Percentiles rank a stretch among this genome's conserved stretches.
Evolutionary conservation across 345 rosid genomes (phyloP).

Genomic region (Gossypium thurberi): DNA sequence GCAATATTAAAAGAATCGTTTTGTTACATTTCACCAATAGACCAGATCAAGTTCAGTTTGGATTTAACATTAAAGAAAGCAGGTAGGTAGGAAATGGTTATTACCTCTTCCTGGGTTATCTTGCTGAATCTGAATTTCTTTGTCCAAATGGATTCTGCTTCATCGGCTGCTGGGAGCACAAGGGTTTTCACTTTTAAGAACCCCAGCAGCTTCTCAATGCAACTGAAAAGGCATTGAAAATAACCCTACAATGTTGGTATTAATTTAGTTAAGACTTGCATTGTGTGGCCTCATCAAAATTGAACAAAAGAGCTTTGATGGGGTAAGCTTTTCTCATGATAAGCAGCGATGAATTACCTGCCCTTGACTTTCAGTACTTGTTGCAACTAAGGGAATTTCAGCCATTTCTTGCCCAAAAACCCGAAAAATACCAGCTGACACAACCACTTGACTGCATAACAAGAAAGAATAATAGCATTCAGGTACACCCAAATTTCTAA

Average conservation of each 20-base stretch:
- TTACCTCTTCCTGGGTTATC: conserved; percentile 62
- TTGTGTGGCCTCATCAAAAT: neutral
- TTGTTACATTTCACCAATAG: neutral
- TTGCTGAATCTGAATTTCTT: conserved; percentile 67
- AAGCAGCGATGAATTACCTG: conserved; percentile 35
- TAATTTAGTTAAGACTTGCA: neutral
- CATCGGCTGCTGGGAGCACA: conserved; percentile 84
- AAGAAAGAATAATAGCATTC: neutral
- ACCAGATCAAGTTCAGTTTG: neutral
- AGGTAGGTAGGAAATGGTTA: neutral
- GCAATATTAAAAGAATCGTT: neutral
- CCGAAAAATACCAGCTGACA: conserved; percentile 71
- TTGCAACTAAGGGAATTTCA: conserved; percentile 90
- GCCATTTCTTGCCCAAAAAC: conserved; percentile 81
- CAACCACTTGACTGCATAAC: conserved; percentile 63
- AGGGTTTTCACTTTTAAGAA: conserved; percentile 58
- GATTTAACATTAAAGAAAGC: neutral
- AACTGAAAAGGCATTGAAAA: conserved; percentile 65
- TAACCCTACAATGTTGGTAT: conserved; percentile 55
- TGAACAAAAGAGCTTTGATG: neutral
- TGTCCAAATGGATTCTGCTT: conserved; percentile 89
- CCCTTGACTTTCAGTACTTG: conserved; percentile 59
- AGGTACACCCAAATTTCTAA: neutral
- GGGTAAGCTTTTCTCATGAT: neutral
- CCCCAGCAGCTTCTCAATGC: conserved; percentile 65